phyloP scores from a whole-genome alignment of 805 yeast genomes.

The Teunomyces gatunensis region DNA sequence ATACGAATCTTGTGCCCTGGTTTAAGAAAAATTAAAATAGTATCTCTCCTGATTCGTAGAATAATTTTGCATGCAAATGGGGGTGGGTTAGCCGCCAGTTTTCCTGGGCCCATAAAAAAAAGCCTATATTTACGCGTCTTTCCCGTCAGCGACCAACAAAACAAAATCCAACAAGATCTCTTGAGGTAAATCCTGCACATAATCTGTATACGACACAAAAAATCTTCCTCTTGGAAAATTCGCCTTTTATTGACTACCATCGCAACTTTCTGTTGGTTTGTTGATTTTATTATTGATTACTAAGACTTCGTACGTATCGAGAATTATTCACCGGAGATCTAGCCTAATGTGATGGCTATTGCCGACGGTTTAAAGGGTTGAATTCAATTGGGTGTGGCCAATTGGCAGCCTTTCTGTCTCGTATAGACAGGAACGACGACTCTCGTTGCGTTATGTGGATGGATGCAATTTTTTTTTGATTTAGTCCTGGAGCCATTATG shows the following conservation, averaged over 20 bases:
- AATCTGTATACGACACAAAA: background rate
- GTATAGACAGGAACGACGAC: conserved; percentile 2
- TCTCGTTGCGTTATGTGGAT: background rate
- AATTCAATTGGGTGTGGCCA: background rate
- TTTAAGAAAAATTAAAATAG: background rate
- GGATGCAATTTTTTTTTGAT: background rate
- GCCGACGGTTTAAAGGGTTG: background rate
- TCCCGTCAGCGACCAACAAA: conserved; percentile 1
- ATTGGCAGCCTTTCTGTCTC: background rate
- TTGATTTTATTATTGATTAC: conserved; percentile 2
- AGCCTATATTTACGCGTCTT: background rate
- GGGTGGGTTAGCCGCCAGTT: background rate
- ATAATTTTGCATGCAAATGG: background rate
- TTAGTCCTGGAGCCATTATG: too few relatives aligned
- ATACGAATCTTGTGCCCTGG: background rate
- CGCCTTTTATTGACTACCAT: background rate
- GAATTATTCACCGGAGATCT: background rate
- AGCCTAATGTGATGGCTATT: background rate
- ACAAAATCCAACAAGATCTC: conserved; percentile 4
- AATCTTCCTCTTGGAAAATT: conserved; percentile 1
- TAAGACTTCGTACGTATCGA: background rate
- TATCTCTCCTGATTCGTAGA: background rate
- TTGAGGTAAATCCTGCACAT: background rate
- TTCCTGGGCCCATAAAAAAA: background rate
- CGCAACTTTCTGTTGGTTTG: conserved; percentile 4